Percentiles rank a stretch among this genome's conserved stretches.
phyloP scores from a whole-genome alignment of 495 filamentous ascomycete genomes.

The Neurospora hispaniola region DNA sequence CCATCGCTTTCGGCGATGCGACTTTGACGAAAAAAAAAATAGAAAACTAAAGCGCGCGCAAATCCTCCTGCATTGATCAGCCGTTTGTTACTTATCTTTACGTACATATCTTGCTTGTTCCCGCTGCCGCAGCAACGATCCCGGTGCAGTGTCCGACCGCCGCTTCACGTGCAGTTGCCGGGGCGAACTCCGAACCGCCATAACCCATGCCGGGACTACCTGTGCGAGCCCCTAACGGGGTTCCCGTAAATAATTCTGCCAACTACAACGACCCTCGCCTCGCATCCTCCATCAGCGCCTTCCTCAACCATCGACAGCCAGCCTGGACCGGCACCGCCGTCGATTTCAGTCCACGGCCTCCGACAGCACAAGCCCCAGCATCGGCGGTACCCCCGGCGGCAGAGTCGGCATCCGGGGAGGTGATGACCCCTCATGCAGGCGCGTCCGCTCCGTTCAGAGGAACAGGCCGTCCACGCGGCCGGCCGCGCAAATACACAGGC shows the following conservation, averaged over 20 bases:
- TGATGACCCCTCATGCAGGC: background rate
- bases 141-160: background rate
- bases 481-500: background rate
- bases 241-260: background rate
- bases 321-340: constrained; percentile 1
- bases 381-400: background rate
- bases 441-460: background rate
- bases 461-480: background rate
- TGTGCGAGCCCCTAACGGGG: background rate
- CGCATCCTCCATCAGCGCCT: constrained; percentile 6
- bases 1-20: background rate
- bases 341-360: background rate
- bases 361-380: background rate
- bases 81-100: no score
- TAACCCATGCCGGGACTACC: background rate
- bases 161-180: background rate
- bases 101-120: background rate
- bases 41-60: background rate
- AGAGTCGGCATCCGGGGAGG: background rate
- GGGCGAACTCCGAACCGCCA: background rate
- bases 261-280: background rate
- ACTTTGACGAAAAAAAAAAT: background rate
- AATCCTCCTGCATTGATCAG: background rate
- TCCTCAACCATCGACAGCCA: constrained; percentile 4
- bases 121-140: background rate